phyloP scores from a whole-genome alignment of 202 grass and related monocot species.

The Miscanthus sacchariflorus region DNA sequence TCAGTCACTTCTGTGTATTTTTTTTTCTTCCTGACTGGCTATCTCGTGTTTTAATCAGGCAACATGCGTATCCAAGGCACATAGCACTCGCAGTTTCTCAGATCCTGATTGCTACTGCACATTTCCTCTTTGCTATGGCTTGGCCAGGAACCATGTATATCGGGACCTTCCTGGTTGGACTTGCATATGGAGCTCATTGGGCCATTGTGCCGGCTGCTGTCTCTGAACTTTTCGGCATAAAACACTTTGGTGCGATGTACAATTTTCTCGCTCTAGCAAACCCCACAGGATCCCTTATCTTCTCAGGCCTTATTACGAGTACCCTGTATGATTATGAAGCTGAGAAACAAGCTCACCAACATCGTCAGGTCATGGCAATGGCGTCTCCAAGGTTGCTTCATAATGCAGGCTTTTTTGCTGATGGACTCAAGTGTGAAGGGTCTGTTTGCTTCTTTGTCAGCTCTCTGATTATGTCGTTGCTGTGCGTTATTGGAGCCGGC shows the following conservation, averaged over 20 bases:
- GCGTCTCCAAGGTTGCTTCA: slow-evolving; percentile 22
- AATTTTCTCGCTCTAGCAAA: slow-evolving; percentile 96
- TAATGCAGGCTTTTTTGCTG: slow-evolving; percentile 11
- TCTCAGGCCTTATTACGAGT: slow-evolving; percentile 81
- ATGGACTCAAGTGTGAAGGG: slow-evolving; percentile 71
- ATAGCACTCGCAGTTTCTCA: slow-evolving; percentile 67
- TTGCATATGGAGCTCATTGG: slow-evolving; percentile 88
- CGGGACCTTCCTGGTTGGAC: slow-evolving; percentile 76
- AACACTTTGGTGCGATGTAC: slow-evolving; percentile 85
- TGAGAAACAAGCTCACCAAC: slow-evolving; percentile 63
- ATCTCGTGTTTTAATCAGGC: slow-evolving; percentile 49
- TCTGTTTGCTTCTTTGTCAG: slow-evolving; percentile 77
- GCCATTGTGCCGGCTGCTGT: slow-evolving; percentile 74
- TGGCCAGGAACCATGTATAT: slow-evolving; percentile 92
- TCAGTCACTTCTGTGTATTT: background rate
- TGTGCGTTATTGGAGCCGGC: slow-evolving; percentile 62
- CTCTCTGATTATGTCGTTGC: slow-evolving; percentile 75
- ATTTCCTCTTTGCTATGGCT: slow-evolving; percentile 88
- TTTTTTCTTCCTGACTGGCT: background rate
- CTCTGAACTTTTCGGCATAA: slow-evolving; percentile 84
- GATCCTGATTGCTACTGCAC: slow-evolving; percentile 66
- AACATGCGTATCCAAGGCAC: slow-evolving; percentile 69
- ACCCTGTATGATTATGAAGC: slow-evolving; percentile 78
- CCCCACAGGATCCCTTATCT: slow-evolving; percentile 69
- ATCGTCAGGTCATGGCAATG: background rate